phyloP scores from a whole-genome alignment of 1,284 basidiomycete genomes.

The Ganoderma lingzhi region DNA sequence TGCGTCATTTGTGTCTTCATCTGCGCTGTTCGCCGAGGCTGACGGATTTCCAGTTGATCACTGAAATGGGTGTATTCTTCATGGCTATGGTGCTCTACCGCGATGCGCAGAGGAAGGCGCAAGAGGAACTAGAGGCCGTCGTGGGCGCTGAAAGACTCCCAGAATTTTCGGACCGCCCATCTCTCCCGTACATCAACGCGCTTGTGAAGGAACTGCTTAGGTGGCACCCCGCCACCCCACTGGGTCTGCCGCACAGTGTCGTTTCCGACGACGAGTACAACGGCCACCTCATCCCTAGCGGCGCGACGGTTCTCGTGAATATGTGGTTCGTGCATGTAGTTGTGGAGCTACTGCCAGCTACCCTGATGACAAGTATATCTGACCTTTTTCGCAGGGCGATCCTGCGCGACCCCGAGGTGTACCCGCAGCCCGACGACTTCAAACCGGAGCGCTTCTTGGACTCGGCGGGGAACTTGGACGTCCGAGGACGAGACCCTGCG shows the following conservation, averaged over 20 bases:
- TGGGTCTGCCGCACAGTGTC: slow-evolving; percentile 27
- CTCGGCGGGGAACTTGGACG: slow-evolving; percentile 1
- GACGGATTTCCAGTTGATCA: slow-evolving; percentile 17
- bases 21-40: neutral
- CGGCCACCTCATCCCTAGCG: slow-evolving; percentile 24
- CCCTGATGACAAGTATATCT: neutral
- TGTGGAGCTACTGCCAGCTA: too few species aligned
- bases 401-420: slow-evolving; percentile 30
- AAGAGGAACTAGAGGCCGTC: slow-evolving; percentile 43
- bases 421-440: slow-evolving; percentile 31
- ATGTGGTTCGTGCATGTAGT: slow-evolving; percentile 17
- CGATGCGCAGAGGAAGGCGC: slow-evolving; percentile 40
- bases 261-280: slow-evolving; percentile 26
- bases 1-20: neutral
- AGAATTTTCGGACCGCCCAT: slow-evolving; percentile 37
- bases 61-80: slow-evolving; percentile 33
- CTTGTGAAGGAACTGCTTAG: slow-evolving; percentile 44
- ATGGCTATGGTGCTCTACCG: slow-evolving; percentile 43
- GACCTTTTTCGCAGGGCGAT: slow-evolving; percentile 21
- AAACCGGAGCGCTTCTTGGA: slow-evolving; percentile 23
- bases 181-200: slow-evolving; percentile 42
- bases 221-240: slow-evolving; percentile 37
- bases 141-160: slow-evolving; percentile 42
- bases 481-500: slow-evolving; percentile 2
- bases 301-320: slow-evolving; percentile 22